Evolutionary conservation across 176 grass and related monocot species (phyloP).

Genomic region (Carex parvula): DNA sequence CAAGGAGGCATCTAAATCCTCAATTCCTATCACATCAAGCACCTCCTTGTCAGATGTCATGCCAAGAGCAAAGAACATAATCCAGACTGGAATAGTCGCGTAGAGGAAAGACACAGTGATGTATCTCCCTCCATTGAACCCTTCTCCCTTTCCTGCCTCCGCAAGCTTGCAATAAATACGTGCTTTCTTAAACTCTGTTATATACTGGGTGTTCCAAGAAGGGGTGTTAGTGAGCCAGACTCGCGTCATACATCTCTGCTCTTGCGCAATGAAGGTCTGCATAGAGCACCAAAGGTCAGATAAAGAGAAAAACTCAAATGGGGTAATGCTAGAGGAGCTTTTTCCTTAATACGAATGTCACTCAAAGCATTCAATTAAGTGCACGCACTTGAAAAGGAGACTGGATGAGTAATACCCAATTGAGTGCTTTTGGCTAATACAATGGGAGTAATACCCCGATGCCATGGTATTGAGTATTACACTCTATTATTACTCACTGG

Average conservation of each 20-base stretch:
- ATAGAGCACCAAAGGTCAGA: conserved; percentile 25
- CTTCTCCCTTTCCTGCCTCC: conserved; percentile 62
- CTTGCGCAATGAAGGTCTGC: conserved; percentile 85
- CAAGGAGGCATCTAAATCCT: conserved; percentile 59
- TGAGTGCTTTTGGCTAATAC: no score
- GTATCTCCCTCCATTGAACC: conserved; percentile 54
- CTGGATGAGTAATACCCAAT: no score
- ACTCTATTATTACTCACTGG: no score
- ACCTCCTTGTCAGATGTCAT: conserved; percentile 77
- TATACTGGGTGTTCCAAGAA: conserved; percentile 49
- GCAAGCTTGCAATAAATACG: conserved; percentile 70
- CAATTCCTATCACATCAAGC: conserved; percentile 76
- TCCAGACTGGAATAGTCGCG: conserved; percentile 76
- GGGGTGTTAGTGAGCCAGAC: conserved; percentile 71
- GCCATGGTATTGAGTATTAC: no score
- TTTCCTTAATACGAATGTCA: conserved; percentile 3
- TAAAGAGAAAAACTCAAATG: not conserved
- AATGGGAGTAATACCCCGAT: no score
- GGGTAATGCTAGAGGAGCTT: not conserved
- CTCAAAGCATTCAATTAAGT: conserved; percentile 6
- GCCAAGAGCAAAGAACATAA: conserved; percentile 90
- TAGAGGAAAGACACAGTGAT: conserved; percentile 68
- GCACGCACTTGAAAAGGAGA: no score
- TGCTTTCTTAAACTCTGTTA: conserved; percentile 58
- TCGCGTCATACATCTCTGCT: conserved; percentile 77